Evolutionary conservation across 2,329 filamentous ascomycete genomes (phyloP), one percentile per base, ranked within the genome.

Genomic region (Ceratocystis alfenasii): DNA sequence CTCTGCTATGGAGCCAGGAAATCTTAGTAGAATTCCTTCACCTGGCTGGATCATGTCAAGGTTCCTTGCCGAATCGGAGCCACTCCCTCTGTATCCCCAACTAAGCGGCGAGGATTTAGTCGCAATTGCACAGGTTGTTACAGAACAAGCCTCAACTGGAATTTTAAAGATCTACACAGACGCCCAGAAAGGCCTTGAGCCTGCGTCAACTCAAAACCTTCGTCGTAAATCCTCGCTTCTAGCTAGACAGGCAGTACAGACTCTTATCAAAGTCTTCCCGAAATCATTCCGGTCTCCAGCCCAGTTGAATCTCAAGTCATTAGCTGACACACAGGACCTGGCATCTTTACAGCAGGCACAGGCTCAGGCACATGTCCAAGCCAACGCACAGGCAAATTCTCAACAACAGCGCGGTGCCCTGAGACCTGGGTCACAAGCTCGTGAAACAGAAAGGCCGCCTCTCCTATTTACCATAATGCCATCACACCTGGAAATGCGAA

Each of bases 401-500:
- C 61, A 63, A 30, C 33, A 41, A 41, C 63, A 62, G 7, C 57
- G 63, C 12, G 10, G 36, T 44, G 22, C 53, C 12, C 53, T 65
- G 22, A 53, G 63, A 25, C 33, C 50, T 5, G 53, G 53, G 10
- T n/a, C 53, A 22, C 53, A 62, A 12, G 10, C 28, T 6, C 66
- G 75, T 0, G 81, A 84, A 63, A 76, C 79, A 59, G 72, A 78
- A 57, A 80, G 78, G 65, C 76, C 79, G 0, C 81, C 75, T 64
- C 81, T 79, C 68, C 75, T 86, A 1, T 87, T 87, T 69, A 78
- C 80, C 50, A 82, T 94, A 1, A 81, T 83, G 1, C 78, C 85
- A 0, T 89, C 89, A 1, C 86, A 89, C 71, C 77, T 94, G 46
- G 85, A 89, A 69, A 78, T 95, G 10, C 85, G 86, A 62, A 81